phyloP scores from a whole-genome alignment of 1,284 basidiomycete genomes.

The Ustilago xerochloae region DNA sequence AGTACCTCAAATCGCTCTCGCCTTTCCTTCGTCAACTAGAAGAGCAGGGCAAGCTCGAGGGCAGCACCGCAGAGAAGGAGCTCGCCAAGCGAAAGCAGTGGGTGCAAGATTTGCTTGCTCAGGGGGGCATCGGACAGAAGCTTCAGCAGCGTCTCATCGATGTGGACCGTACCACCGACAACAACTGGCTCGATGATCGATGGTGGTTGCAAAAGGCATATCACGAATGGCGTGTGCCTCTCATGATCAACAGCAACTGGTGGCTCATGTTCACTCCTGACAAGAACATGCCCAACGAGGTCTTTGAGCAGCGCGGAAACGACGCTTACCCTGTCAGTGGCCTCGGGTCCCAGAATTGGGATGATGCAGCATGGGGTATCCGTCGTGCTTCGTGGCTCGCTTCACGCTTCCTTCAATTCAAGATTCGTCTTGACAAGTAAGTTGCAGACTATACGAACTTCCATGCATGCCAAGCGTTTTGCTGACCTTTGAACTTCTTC shows the following conservation, averaged over 20 bases:
- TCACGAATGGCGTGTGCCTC: conserved; percentile 86
- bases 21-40: conserved; percentile 77
- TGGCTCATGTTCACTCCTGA: conserved; percentile 84
- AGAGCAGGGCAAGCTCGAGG: conserved; percentile 72
- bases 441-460: conserved; percentile 11
- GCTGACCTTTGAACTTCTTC: conserved; percentile 5
- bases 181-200: conserved; percentile 96
- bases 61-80: conserved; percentile 73
- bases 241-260: conserved; percentile 95
- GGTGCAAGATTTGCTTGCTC: conserved; percentile 78
- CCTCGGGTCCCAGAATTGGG: conserved; percentile 56
- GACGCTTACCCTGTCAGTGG: conserved; percentile 56
- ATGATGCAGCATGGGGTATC: conserved; percentile 79
- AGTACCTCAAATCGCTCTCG: conserved; percentile 82
- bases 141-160: conserved; percentile 86
- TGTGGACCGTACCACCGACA: conserved; percentile 83
- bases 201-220: conserved; percentile 93
- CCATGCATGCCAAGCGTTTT: not conserved
- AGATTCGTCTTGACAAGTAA: conserved; percentile 76
- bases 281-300: conserved; percentile 69
- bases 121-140: conserved; percentile 75
- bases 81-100: conserved; percentile 75
- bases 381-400: conserved; percentile 86
- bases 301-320: conserved; percentile 56
- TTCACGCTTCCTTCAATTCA: conserved; percentile 82